A percentile compares a stretch with the other conserved stretches of the same genome.
Conservation (phyloP, 192 early-diverging fungal genomes). For the Coemansia furcata region DNA sequence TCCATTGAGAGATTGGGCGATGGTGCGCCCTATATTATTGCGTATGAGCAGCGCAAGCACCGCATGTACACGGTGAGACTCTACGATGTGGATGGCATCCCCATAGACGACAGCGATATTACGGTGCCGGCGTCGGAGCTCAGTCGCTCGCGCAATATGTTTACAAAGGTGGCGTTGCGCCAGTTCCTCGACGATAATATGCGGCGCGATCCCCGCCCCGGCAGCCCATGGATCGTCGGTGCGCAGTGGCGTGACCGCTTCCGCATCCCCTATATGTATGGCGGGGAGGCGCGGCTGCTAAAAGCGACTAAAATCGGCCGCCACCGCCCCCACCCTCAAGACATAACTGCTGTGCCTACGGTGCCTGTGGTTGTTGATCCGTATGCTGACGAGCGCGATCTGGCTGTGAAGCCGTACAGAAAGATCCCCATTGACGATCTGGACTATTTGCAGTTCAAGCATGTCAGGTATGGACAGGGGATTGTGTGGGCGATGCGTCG, state of each 20-base stretch:
- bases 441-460: conserved; percentile 59
- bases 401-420: conserved; percentile 38
- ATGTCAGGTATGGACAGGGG: conserved; percentile 29
- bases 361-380: conserved; percentile 30
- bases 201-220: conserved; percentile 26
- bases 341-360: no score
- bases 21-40: conserved; percentile 12
- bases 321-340: no score
- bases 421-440: conserved; percentile 86
- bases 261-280: conserved; percentile 43
- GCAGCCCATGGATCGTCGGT: conserved; percentile 40
- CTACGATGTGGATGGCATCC: conserved; percentile 33
- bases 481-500: conserved; percentile 25
- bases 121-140: conserved; percentile 37
- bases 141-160: conserved; percentile 46
- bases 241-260: conserved; percentile 48
- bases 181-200: conserved; percentile 49
- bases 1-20: conserved; percentile 36
- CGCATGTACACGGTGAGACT: conserved; percentile 39
- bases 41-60: conserved; percentile 25
- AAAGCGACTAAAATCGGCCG: not conserved
- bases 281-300: conserved; percentile 33
- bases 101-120: conserved; percentile 48
- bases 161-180: conserved; percentile 46
- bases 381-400: conserved; percentile 34